A percentile compares a stretch with the other conserved stretches of the same genome.
Evolutionary conservation across 192 early-diverging fungal species (phyloP).

Genomic region (Dissophora ornata): DNA sequence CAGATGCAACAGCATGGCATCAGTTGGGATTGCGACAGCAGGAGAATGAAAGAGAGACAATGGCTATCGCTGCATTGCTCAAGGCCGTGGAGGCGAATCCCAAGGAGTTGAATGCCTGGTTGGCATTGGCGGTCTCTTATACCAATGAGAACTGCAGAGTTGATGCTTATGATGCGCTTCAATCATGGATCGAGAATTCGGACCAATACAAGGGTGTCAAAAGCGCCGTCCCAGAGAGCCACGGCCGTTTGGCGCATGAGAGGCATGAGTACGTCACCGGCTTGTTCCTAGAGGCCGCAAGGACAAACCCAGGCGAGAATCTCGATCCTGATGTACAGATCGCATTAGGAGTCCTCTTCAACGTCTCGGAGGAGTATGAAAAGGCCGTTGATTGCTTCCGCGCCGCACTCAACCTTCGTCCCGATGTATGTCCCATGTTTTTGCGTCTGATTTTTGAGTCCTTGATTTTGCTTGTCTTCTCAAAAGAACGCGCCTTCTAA

Average conservation of each 20-base stretch:
- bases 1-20: conserved; percentile 87
- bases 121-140: conserved; percentile 91
- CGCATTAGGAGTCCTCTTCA: conserved; percentile 94
- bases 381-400: conserved; percentile 99
- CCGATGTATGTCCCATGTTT: conserved; percentile 63
- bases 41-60: conserved; percentile 95
- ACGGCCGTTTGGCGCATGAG: conserved; percentile 59
- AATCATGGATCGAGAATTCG: conserved; percentile 87
- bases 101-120: conserved; percentile 78
- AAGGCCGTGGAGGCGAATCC: conserved; percentile 84
- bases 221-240: conserved; percentile 15
- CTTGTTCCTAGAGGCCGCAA: conserved; percentile 84
- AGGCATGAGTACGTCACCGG: conserved; percentile 79
- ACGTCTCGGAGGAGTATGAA: conserved; percentile 90
- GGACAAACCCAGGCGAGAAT: conserved; percentile 66
- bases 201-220: conserved; percentile 67
- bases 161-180: conserved; percentile 90
- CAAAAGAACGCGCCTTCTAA: too few species aligned
- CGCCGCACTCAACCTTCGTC: conserved; percentile 85
- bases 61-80: conserved; percentile 90
- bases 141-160: conserved; percentile 90
- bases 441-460: conserved; percentile 11
- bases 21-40: conserved; percentile 91
- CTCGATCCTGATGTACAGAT: conserved; percentile 94
- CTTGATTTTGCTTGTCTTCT: too few species aligned